phyloP scores from a whole-genome alignment of 371 early-diverging fungal genomes.

The Saksenaea oblongispora region DNA sequence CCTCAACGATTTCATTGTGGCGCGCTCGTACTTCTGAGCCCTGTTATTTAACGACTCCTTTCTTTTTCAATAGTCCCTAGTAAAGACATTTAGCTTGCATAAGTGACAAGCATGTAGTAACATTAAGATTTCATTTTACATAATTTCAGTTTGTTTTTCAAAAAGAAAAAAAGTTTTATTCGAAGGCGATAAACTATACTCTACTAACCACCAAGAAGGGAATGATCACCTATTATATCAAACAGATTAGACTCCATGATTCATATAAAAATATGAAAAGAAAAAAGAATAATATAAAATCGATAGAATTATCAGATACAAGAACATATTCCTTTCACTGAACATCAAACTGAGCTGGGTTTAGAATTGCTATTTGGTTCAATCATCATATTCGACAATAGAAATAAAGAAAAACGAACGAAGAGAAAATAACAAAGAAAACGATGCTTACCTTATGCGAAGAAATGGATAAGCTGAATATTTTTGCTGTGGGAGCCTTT shows the following conservation, averaged over 20 bases:
- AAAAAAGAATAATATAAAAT: background rate
- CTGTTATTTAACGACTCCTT: too few relatives aligned
- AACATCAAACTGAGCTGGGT: constrained; percentile 6
- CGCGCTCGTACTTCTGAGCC: too few relatives aligned
- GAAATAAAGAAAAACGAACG: background rate
- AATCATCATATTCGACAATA: constrained; percentile 2
- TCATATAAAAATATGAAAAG: background rate
- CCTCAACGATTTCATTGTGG: too few relatives aligned
- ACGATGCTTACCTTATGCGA: background rate
- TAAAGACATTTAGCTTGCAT: too few relatives aligned
- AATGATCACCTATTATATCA: background rate
- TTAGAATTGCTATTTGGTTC: constrained; percentile 4
- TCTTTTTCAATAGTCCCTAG: too few relatives aligned
- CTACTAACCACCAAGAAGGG: background rate
- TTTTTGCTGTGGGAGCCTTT: background rate
- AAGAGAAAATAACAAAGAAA: background rate
- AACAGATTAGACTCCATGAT: background rate
- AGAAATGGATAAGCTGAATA: background rate
- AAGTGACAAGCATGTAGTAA: too few relatives aligned
- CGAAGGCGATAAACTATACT: background rate
- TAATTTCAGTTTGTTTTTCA: too few relatives aligned
- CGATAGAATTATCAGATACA: background rate
- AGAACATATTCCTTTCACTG: constrained; percentile 4
- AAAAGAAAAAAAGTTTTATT: background rate
- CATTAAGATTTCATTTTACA: too few relatives aligned